phyloP scores from a whole-genome alignment of 495 filamentous ascomycete species.

The Penicillium coffeae region DNA sequence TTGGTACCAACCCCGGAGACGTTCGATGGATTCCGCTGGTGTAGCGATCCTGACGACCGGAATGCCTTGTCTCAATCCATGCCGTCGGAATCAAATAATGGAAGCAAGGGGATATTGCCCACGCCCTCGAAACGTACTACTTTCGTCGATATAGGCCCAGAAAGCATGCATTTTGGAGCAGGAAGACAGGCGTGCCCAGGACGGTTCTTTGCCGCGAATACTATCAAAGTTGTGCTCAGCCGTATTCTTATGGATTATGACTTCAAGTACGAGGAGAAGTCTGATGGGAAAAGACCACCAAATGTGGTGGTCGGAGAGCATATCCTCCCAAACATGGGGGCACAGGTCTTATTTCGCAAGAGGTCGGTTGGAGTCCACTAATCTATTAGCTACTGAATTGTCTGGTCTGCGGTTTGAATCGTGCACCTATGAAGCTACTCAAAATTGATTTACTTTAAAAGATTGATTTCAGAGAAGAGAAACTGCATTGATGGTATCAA shows the following conservation, averaged over 20 bases:
- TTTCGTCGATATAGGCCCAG: conserved; percentile 20
- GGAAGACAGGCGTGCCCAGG: conserved; percentile 48
- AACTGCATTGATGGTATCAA: background rate
- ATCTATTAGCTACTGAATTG: too few species aligned
- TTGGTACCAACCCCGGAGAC: conserved; percentile 15
- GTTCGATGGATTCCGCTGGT: conserved; percentile 39
- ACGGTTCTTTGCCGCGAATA: conserved; percentile 51
- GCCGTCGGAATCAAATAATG: background rate
- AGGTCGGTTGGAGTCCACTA: conserved; percentile 5
- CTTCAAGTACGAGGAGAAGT: conserved; percentile 29
- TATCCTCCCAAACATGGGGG: conserved; percentile 25
- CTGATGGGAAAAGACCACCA: conserved; percentile 15
- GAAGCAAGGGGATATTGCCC: background rate
- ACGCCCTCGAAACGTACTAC: conserved; percentile 6
- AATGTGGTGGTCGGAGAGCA: conserved; percentile 31
- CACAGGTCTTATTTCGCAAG: conserved; percentile 26
- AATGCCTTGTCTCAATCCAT: background rate
- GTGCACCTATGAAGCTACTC: too few species aligned
- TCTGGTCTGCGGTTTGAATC: too few species aligned
- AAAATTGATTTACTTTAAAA: too few species aligned
- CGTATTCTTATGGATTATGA: conserved; percentile 53
- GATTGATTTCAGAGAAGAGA: background rate
- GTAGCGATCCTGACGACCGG: conserved; percentile 17
- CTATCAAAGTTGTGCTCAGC: conserved; percentile 54
- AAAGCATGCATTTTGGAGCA: conserved; percentile 34